phyloP scores from a whole-genome alignment of 768 basidiomycete genomes.

The Galerina sulciceps region DNA sequence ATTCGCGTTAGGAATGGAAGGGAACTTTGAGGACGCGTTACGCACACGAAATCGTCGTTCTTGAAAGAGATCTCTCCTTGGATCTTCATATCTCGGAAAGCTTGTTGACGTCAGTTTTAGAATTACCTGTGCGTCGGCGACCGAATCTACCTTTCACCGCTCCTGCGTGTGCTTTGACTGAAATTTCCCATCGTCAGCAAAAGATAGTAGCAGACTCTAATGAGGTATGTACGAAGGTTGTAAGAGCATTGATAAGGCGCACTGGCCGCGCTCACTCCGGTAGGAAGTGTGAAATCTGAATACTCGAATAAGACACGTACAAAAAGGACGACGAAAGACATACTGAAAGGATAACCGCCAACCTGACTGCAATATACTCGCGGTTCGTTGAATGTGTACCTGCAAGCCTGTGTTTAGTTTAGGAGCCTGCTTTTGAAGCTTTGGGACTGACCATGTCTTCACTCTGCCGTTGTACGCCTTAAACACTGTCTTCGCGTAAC shows the following conservation, averaged over 20 bases:
- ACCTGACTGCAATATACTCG: conserved; percentile 44
- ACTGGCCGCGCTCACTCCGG: conserved; percentile 44
- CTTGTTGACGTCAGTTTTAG: conserved; percentile 18
- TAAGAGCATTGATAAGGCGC: conserved; percentile 51
- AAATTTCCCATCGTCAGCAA: neutral
- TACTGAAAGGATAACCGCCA: conserved; percentile 46
- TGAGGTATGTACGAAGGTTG: conserved; percentile 38
- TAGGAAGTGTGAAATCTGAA: conserved; percentile 42
- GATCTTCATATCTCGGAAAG: conserved; percentile 51
- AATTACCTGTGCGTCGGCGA: neutral
- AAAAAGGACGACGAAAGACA: neutral
- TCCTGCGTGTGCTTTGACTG: conserved; percentile 52
- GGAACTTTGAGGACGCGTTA: neutral
- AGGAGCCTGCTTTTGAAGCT: neutral
- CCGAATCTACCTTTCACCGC: conserved; percentile 46
- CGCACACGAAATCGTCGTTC: conserved; percentile 53
- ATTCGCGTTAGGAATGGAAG: neutral
- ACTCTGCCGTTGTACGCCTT: conserved; percentile 50
- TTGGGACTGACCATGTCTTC: conserved; percentile 43
- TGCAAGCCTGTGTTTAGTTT: conserved; percentile 11
- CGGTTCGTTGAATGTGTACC: conserved; percentile 60
- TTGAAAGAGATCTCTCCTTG: conserved; percentile 58
- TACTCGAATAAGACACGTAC: neutral
- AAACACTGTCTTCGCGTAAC: conserved; percentile 55
- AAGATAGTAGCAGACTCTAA: neutral